Evolutionary conservation across 2,329 filamentous ascomycete species (phyloP).

Genomic region (Ophiostoma angusticollis): DNA sequence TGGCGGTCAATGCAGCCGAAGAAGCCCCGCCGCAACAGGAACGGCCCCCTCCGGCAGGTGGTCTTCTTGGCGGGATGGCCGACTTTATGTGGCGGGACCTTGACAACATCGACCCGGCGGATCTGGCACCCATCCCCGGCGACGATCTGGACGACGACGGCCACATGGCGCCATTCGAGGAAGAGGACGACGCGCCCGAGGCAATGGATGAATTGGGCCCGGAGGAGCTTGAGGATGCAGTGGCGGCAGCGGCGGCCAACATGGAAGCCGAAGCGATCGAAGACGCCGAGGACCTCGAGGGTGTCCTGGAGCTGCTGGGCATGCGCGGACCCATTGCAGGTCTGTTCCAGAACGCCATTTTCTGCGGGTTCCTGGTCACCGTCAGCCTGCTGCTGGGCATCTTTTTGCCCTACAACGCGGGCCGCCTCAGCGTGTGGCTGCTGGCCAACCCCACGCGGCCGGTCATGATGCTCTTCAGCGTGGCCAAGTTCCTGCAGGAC

Average conservation of each 20-base stretch:
- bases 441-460: slow-evolving; percentile 69
- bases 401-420: slow-evolving; percentile 84
- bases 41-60: slow-evolving; percentile 19
- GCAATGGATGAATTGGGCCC: slow-evolving; percentile 34
- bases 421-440: slow-evolving; percentile 69
- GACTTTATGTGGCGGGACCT: slow-evolving; percentile 52
- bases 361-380: slow-evolving; percentile 81
- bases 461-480: slow-evolving; percentile 55
- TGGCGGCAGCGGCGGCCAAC: slow-evolving; percentile 50
- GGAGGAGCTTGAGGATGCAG: slow-evolving; percentile 51
- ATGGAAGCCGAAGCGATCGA: slow-evolving; percentile 66
- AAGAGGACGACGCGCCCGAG: slow-evolving; percentile 20
- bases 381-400: slow-evolving; percentile 76
- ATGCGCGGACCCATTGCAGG: slow-evolving; percentile 89
- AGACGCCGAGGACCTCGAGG: slow-evolving; percentile 88
- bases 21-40: slow-evolving; percentile 1
- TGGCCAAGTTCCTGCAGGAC: slow-evolving; percentile 73
- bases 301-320: slow-evolving; percentile 87
- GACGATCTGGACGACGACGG: slow-evolving; percentile 19
- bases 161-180: slow-evolving; percentile 18
- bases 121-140: slow-evolving; percentile 30
- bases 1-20: background rate
- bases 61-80: slow-evolving; percentile 32
- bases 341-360: slow-evolving; percentile 87
- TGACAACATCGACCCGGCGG: slow-evolving; percentile 39